Evolutionary conservation across 257 asterid genomes (phyloP).

Genomic region (Galeopsis tetrahit): DNA sequence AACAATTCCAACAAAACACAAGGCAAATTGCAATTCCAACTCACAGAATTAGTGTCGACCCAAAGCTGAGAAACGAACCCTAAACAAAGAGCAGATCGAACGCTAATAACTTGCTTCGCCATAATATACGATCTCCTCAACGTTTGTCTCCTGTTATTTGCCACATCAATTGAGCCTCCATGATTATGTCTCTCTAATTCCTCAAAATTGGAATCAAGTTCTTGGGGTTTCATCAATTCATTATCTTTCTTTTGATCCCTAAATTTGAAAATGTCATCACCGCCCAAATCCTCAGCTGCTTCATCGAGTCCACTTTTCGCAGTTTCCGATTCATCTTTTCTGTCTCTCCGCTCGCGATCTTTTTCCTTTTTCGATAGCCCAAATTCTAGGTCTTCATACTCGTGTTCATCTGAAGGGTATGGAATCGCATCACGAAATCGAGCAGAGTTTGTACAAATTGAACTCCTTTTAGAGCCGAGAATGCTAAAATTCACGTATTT

Average conservation of each 20-base stretch:
- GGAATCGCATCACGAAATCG: slow-evolving; percentile 31
- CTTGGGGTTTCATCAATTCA: slow-evolving; percentile 20
- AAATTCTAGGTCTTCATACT: slow-evolving; percentile 30
- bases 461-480: slow-evolving; percentile 14
- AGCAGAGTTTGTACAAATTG: slow-evolving; percentile 6
- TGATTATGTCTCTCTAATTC: slow-evolving; percentile 23
- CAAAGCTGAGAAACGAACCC: slow-evolving; percentile 79
- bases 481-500: slow-evolving; percentile 20
- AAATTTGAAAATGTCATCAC: slow-evolving; percentile 35
- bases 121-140: slow-evolving; percentile 59
- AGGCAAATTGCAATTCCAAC: slow-evolving; percentile 24
- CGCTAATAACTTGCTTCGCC: slow-evolving; percentile 79
- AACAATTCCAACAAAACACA: slow-evolving; percentile 3
- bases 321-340: slow-evolving; percentile 21
- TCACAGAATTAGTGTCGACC: slow-evolving; percentile 66
- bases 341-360: slow-evolving; percentile 16
- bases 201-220: slow-evolving; percentile 28
- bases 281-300: slow-evolving; percentile 32
- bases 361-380: slow-evolving; percentile 28
- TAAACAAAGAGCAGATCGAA: slow-evolving; percentile 60
- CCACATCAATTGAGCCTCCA: slow-evolving; percentile 23
- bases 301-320: slow-evolving; percentile 23
- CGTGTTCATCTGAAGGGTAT: slow-evolving; percentile 33
- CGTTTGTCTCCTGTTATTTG: slow-evolving; percentile 48
- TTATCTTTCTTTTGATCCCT: slow-evolving; percentile 28